These are phyloP conservation scores for Crithidia thermophila DNA, from an alignment of 208 protist genomes.

Conservation along the genomic window DNA sequence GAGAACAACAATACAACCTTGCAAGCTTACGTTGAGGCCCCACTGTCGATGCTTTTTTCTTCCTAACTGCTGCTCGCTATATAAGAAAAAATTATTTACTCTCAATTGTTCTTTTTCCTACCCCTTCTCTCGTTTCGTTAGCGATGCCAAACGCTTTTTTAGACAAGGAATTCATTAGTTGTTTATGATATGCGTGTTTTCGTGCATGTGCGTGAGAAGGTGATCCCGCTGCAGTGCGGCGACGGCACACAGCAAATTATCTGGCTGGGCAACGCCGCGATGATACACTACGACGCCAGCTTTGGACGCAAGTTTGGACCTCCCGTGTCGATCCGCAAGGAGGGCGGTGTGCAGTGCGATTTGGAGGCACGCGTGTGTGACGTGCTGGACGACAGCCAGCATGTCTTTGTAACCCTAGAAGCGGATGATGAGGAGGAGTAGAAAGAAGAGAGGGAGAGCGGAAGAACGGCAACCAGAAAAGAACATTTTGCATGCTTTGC, in stretches of 20 bases:
- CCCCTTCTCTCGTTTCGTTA: not conserved
- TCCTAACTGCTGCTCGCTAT: too few relatives aligned
- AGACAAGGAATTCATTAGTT: too few relatives aligned
- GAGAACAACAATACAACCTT: too few relatives aligned
- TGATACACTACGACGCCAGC: slow-evolving; percentile 87
- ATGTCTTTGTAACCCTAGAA: slow-evolving; percentile 82
- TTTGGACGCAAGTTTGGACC: slow-evolving; percentile 73
- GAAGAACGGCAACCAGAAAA: too few relatives aligned
- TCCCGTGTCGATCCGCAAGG: slow-evolving; percentile 74
- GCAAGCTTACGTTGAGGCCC: too few relatives aligned
- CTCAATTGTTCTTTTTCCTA: not conserved
- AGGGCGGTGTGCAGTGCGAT: slow-evolving; percentile 83
- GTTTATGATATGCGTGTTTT: slow-evolving; percentile 68
- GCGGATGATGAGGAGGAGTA: slow-evolving; percentile 17
- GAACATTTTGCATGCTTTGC: not conserved
- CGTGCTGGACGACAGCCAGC: slow-evolving; percentile 79
- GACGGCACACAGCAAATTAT: slow-evolving; percentile 82
- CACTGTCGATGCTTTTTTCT: too few relatives aligned
- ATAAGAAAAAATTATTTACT: too few relatives aligned
- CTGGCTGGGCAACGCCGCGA: slow-evolving; percentile 88
- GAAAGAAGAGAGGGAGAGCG: not conserved
- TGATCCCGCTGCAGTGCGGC: slow-evolving; percentile 83
- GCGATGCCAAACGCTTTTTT: too few relatives aligned
- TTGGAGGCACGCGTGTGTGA: slow-evolving; percentile 69
- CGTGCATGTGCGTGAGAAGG: slow-evolving; percentile 86